These are phyloP conservation scores for Ogataea ramenticola DNA, from an alignment of 805 yeast species.

Conservation along the genomic window DNA sequence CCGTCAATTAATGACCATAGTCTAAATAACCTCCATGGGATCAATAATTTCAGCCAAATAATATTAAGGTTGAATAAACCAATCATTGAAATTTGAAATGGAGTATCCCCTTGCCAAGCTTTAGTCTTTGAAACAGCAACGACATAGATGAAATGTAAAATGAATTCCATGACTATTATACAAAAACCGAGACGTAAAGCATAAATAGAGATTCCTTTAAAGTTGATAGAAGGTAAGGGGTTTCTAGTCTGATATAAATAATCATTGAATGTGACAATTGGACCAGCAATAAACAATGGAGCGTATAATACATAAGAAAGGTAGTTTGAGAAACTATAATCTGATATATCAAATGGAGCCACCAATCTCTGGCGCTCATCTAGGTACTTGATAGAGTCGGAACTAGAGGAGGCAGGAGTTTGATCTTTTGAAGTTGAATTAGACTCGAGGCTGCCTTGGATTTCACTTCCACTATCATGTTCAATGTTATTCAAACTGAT, in stretches of 20 bases:
- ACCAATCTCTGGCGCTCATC: conserved; percentile 61
- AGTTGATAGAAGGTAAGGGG: conserved; percentile 52
- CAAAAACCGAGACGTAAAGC: conserved; percentile 66
- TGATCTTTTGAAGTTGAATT: background rate
- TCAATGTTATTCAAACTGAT: conserved; percentile 7
- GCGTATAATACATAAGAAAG: conserved; percentile 74
- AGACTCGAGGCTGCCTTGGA: conserved; percentile 3
- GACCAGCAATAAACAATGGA: conserved; percentile 93
- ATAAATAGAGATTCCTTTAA: conserved; percentile 48
- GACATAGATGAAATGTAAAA: conserved; percentile 83
- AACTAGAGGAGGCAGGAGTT: background rate
- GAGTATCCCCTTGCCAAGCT: conserved; percentile 86
- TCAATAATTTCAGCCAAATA: conserved; percentile 85
- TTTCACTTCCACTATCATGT: conserved; percentile 6
- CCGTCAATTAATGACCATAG: conserved; percentile 90
- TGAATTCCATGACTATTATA: conserved; percentile 78
- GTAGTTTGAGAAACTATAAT: conserved; percentile 60
- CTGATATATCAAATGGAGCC: conserved; percentile 52
- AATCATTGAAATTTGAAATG: conserved; percentile 91
- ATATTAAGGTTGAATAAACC: conserved; percentile 85
- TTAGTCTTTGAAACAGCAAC: conserved; percentile 86
- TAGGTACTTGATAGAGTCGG: conserved; percentile 15
- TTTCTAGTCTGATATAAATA: conserved; percentile 65
- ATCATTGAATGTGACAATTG: conserved; percentile 88
- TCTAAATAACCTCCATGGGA: conserved; percentile 95